Conservation (phyloP, 1,284 basidiomycete species). For the Erythrobasidium hasegawianum region DNA sequence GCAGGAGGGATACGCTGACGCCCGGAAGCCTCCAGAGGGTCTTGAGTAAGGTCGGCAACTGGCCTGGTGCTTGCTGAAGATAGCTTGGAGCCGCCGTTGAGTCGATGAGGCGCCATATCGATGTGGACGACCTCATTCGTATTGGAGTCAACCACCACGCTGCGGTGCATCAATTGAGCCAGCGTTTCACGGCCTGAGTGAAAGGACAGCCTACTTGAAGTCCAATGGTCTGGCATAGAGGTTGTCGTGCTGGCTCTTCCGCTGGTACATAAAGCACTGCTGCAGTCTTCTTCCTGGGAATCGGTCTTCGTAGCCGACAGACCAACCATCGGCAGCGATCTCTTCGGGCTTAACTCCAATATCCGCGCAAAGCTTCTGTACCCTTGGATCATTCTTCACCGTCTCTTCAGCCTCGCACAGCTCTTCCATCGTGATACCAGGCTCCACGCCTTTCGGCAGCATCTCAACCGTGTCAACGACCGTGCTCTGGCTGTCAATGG, state of each 20-base stretch:
- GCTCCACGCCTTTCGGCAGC: constrained; percentile 65
- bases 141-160: constrained; percentile 63
- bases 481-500: constrained; percentile 61
- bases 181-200: too few species aligned
- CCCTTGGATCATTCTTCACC: constrained; percentile 61
- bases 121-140: constrained; percentile 69
- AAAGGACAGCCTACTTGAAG: constrained; percentile 65
- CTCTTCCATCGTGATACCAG: constrained; percentile 74
- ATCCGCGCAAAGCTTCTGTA: constrained; percentile 67
- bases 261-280: constrained; percentile 66
- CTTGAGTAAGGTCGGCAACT: constrained; percentile 54
- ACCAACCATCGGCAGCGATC: constrained; percentile 58
- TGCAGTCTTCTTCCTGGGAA: constrained; percentile 57
- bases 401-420: constrained; percentile 65
- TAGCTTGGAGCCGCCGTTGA: constrained; percentile 12
- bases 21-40: constrained; percentile 55
- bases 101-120: constrained; percentile 69
- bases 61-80: constrained; percentile 47
- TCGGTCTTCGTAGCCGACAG: constrained; percentile 76
- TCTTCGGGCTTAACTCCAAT: constrained; percentile 72
- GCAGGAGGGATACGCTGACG: constrained; percentile 71
- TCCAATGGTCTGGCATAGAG: constrained; percentile 57
- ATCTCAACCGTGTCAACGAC: constrained; percentile 55
- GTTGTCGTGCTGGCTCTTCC: constrained; percentile 70
- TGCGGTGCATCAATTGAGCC: too few species aligned